Evolutionary conservation across 2,329 filamentous ascomycete species (phyloP).

Genomic region (Colletotrichum ledebouriae): DNA sequence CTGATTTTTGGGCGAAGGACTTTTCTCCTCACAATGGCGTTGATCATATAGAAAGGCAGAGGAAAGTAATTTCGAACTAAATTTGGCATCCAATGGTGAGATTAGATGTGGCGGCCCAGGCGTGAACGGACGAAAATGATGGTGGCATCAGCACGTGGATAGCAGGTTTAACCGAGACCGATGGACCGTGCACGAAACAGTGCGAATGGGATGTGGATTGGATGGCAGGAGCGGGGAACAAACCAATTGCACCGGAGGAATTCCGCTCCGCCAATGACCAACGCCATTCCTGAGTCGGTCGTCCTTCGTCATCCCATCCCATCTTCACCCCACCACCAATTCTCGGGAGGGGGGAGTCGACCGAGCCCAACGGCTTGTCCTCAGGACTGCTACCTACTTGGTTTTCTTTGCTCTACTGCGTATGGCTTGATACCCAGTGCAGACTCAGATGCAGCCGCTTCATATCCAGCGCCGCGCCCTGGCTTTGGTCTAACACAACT

Average conservation of each 20-base stretch:
- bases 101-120: slow-evolving; percentile 8
- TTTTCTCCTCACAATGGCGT: neutral
- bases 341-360: neutral
- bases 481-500: no score
- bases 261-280: slow-evolving; percentile 25
- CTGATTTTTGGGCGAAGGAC: neutral
- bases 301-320: neutral
- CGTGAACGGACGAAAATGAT: neutral
- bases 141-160: neutral
- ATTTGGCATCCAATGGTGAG: neutral
- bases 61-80: neutral
- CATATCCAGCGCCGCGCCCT: no score
- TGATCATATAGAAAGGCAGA: slow-evolving; percentile 3
- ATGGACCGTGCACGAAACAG: neutral
- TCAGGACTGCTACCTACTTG: no score
- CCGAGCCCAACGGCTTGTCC: neutral
- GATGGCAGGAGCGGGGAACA: neutral
- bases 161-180: slow-evolving; percentile 25
- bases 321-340: neutral
- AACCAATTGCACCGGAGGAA: slow-evolving; percentile 13
- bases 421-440: neutral
- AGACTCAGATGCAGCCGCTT: neutral
- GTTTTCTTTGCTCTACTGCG: neutral
- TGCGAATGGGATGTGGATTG: no score
- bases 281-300: neutral